Evolutionary conservation across 345 rosid species (phyloP).

Genomic region (Conringia planisiliqua): DNA sequence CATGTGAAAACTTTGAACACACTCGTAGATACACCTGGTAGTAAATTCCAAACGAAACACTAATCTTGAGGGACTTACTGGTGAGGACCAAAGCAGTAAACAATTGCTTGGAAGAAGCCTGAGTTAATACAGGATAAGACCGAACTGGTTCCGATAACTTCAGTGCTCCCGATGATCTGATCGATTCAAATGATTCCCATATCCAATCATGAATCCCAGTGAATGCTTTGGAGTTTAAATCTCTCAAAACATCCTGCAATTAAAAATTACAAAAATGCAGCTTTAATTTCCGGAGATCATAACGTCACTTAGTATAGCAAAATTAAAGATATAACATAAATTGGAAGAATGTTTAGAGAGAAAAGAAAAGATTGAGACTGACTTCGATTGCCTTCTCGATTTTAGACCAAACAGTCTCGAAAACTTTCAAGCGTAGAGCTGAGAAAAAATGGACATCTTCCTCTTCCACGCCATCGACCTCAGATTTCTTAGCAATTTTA

Average conservation of each 20-base stretch:
- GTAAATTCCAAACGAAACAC: neutral
- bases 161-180: constrained; percentile 42
- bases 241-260: constrained; percentile 70
- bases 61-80: constrained; percentile 51
- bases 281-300: no score
- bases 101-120: constrained; percentile 59
- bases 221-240: constrained; percentile 46
- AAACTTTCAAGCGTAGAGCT: constrained; percentile 48
- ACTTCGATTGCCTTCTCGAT: constrained; percentile 58
- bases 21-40: neutral
- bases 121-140: constrained; percentile 55
- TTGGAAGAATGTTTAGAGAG: neutral
- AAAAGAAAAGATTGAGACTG: constrained; percentile 5
- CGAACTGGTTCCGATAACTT: constrained; percentile 49
- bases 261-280: neutral
- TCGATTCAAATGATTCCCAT: constrained; percentile 51
- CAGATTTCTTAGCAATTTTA: constrained; percentile 30
- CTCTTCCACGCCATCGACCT: constrained; percentile 29
- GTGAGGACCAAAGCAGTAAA: constrained; percentile 74
- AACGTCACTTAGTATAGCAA: neutral
- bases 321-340: neutral
- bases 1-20: neutral
- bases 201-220: constrained; percentile 68
- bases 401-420: constrained; percentile 63
- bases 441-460: constrained; percentile 22